phyloP scores from a whole-genome alignment of 148 eudicot genomes.

The Silene uniflora region DNA sequence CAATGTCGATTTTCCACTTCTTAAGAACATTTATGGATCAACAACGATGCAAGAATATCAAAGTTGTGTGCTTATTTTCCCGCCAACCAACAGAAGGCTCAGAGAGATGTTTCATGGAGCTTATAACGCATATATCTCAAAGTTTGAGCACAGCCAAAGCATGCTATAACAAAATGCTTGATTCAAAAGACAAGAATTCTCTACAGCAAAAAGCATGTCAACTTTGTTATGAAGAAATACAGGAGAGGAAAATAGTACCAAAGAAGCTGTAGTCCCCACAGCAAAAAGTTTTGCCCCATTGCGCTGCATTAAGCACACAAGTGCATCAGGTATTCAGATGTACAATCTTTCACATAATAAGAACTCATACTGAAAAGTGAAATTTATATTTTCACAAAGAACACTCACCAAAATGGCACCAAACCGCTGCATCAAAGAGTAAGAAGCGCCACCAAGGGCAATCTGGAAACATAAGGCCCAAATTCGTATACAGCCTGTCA shows the following conservation, averaged over 20 bases:
- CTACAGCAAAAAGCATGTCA: not conserved
- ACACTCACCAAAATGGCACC: constrained; percentile 79
- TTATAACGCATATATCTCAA: not conserved
- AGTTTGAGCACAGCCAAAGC: not conserved
- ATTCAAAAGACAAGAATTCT: not conserved
- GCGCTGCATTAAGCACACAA: constrained; percentile 53
- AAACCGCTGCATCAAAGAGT: constrained; percentile 70
- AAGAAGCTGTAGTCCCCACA: constrained; percentile 81
- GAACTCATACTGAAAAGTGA: not conserved
- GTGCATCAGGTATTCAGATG: not conserved
- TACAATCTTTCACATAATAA: not conserved
- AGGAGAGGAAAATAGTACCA: constrained; percentile 45
- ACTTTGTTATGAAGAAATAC: no score
- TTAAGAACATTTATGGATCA: no score
- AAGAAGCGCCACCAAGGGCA: constrained; percentile 78
- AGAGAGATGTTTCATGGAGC: not conserved
- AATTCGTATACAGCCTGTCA: no score
- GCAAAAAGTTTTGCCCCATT: constrained; percentile 91
- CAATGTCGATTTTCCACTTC: no score
- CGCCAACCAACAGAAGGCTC: not conserved
- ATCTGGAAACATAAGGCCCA: constrained; percentile 43
- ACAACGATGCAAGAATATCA: not conserved
- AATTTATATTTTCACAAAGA: not conserved
- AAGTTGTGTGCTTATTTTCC: not conserved
- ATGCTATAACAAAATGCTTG: not conserved